These are phyloP conservation scores for Colletotrichum endophyticum DNA, from an alignment of 2,329 filamentous ascomycete species.

Conservation along the genomic window DNA sequence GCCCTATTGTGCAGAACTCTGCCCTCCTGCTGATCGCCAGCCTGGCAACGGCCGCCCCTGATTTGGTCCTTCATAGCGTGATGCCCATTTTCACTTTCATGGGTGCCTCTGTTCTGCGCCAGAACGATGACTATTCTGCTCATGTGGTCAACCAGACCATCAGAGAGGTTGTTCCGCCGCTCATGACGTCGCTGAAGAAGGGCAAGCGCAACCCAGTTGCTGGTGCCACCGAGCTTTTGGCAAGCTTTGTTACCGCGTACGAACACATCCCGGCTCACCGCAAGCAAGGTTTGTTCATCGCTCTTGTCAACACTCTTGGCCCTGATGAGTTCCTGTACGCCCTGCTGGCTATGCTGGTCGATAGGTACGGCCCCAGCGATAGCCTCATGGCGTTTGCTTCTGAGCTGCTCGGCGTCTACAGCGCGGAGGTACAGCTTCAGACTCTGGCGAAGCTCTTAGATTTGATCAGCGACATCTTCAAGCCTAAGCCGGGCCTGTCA, in stretches of 20 bases:
- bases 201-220: conserved; percentile 79
- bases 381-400: conserved; percentile 76
- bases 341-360: conserved; percentile 86
- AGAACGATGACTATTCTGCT: conserved; percentile 95
- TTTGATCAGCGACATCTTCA: conserved; percentile 76
- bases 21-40: conserved; percentile 87
- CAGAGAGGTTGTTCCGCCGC: conserved; percentile 88
- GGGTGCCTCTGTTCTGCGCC: conserved; percentile 86
- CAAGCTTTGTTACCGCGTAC: conserved; percentile 95
- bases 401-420: conserved; percentile 75
- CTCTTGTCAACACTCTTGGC: conserved; percentile 84
- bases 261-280: conserved; percentile 93
- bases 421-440: conserved; percentile 76
- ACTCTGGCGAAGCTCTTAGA: conserved; percentile 79
- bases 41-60: conserved; percentile 85
- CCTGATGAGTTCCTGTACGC: conserved; percentile 87
- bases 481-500: conserved; percentile 76
- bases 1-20: conserved; percentile 91
- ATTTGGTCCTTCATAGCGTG: conserved; percentile 91
- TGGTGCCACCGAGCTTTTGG: conserved; percentile 86
- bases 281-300: conserved; percentile 80
- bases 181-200: conserved; percentile 84
- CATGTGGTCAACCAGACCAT: conserved; percentile 96
- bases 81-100: conserved; percentile 99
- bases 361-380: conserved; percentile 82